Base-by-base conservation (phyloP, 208 protist species). In the Wallacemonas sp. region DNA sequence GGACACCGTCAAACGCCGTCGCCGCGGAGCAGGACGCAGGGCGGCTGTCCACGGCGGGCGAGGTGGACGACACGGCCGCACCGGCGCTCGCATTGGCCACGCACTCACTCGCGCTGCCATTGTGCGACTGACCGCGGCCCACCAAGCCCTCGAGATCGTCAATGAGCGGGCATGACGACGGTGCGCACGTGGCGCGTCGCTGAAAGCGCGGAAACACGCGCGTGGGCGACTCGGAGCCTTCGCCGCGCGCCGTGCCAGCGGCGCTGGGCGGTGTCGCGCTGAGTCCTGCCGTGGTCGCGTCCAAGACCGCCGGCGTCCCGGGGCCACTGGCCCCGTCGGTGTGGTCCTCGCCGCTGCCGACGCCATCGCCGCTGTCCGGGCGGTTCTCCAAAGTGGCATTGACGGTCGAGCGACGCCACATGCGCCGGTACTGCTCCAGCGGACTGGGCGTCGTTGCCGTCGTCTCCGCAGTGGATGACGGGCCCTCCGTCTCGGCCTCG, bases 71-170 rank as follows among this genome's bases (percentile, higher is more conserved):
- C n/a, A n/a, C n/a, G n/a, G n/a, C n/a, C n/a, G n/a, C n/a, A n/a
- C n/a, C n/a, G n/a, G n/a, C n/a, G n/a, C n/a, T n/a, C n/a, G n/a
- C n/a, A n/a, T n/a, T n/a, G n/a, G n/a, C n/a, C n/a, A n/a, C n/a
- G n/a, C n/a, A n/a, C n/a, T n/a, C n/a, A n/a, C n/a, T n/a, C n/a
- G n/a, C n/a, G n/a, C n/a, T n/a, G n/a, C n/a, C 36, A 14, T 59
- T n/a, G 31, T 41, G 26, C 31, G 16, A 20, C 52, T 20, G 25
- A 12, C 52, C 22, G 52, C 20, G 31, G 22, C 52, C 32, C 12
- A 39, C 29, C 29, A 59, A 29, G 20, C 52, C 52, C n/a, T 59
- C 31, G 20, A 59, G 52, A 23, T 59, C 52, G n/a, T 59, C 52
- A 18, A 59, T 59, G 31, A 59, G 32, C 14, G 52, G 52, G 52